A percentile compares a stretch with the other conserved stretches of the same genome.
Conservation (phyloP, 2,329 filamentous ascomycete species). For the Penicillium sclerotigenum region DNA sequence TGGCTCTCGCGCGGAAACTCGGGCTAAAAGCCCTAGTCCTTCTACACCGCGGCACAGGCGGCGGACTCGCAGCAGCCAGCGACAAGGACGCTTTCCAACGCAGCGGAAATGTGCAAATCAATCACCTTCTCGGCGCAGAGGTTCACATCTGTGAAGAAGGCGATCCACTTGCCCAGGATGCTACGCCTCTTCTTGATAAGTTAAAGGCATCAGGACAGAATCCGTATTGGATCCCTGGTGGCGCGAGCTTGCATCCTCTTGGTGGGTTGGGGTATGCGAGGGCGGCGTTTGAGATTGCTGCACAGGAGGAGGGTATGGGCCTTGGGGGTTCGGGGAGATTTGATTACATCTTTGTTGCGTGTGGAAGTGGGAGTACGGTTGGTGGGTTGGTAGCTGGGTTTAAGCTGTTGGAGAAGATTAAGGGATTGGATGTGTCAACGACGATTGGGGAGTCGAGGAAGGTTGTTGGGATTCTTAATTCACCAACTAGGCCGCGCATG, state of each 20-base stretch:
- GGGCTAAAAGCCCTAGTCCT: constrained; percentile 27
- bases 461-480: constrained; percentile 34
- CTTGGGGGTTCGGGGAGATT: constrained; percentile 25
- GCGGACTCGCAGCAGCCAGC: constrained; percentile 18
- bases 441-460: constrained; percentile 13
- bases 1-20: constrained; percentile 29
- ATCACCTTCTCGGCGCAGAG: constrained; percentile 34
- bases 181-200: constrained; percentile 22
- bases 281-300: constrained; percentile 32
- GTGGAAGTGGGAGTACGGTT: constrained; percentile 37
- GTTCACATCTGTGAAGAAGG: constrained; percentile 57
- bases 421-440: not conserved
- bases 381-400: constrained; percentile 37
- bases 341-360: constrained; percentile 37
- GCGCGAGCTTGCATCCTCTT: constrained; percentile 33
- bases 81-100: constrained; percentile 23
- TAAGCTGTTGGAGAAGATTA: constrained; percentile 29
- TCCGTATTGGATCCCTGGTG: constrained; percentile 38
- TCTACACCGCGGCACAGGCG: constrained; percentile 30
- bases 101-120: constrained; percentile 29
- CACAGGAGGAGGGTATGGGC: constrained; percentile 24
- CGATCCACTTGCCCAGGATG: constrained; percentile 38
- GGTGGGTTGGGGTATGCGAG: constrained; percentile 36
- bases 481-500: constrained; percentile 28
- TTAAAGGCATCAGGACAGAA: constrained; percentile 17